phyloP scores from a whole-genome alignment of 352 stramenopile genomes.

The Phytophthora quininea region DNA sequence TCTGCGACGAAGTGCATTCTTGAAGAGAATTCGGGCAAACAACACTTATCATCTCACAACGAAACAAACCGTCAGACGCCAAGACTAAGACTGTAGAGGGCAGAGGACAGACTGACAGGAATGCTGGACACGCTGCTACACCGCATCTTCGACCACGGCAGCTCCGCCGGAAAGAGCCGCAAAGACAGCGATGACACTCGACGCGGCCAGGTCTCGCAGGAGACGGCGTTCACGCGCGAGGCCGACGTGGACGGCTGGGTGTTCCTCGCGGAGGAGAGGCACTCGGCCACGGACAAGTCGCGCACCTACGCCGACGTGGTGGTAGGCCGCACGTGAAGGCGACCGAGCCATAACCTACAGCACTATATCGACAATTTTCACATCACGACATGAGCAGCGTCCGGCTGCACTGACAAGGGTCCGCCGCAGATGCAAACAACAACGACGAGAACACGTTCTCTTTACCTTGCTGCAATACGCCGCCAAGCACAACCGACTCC shows the following conservation, averaged over 20 bases:
- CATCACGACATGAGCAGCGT: neutral
- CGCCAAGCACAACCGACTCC: neutral
- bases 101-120: neutral
- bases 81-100: neutral
- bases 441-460: constrained; percentile 15
- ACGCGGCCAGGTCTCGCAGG: constrained; percentile 27
- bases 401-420: neutral
- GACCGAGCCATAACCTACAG: neutral
- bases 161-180: constrained; percentile 11
- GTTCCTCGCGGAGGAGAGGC: constrained; percentile 43
- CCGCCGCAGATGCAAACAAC: constrained; percentile 6
- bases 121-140: constrained; percentile 49
- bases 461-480: neutral
- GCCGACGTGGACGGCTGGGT: constrained; percentile 58
- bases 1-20: neutral
- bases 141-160: constrained; percentile 36
- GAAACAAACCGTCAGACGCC: constrained; percentile 3
- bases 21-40: neutral
- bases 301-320: constrained; percentile 59
- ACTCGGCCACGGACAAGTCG: constrained; percentile 21
- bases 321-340: constrained; percentile 26
- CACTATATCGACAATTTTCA: neutral
- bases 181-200: constrained; percentile 6
- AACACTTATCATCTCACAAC: neutral
- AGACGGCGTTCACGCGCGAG: constrained; percentile 42